Evolutionary conservation across 345 rosid species (phyloP), one percentile per base, ranked within the genome.

Genomic region (Euclidium syriacum): DNA sequence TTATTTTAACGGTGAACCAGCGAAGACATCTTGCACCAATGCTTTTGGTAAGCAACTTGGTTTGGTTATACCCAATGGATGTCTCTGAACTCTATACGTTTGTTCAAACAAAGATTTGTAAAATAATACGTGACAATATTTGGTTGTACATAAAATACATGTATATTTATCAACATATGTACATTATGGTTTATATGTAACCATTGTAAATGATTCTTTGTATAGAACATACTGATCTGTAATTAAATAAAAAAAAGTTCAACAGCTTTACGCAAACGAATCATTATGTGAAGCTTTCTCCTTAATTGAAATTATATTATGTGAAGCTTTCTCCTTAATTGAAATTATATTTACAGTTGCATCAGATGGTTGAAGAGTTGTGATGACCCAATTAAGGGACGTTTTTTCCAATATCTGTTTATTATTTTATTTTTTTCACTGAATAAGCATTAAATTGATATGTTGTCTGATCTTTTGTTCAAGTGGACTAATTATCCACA

Each of bases 11-110:
- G 69, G 51, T 39, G 35, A 16, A 46, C 10, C 44, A 46, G 74
- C 74, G 6, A 29, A 11, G 22, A 54, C 69, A 54, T 62, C 44
- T 15, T 70, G 74, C 39, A 62, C 11, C 16, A 70, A 70, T 54
- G 74, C 10, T 29, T 46, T 57, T 23, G 69, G 69, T 22, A 52
- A 47, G 57, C 36, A 70, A 39, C 64, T 62, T 62, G 74, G 74
- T 16, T 70, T 47, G 38, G 74, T 70, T 38, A 9, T 25, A 54
- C 74, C 74, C 26, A 36, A 15, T 30, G 74, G 74, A 26, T 70
- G 69, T 49, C 43, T 70, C 34, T 70, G 24, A 47, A 5, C 22
- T 52, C 47, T 32, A 40, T 17, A 17, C 10, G 19, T 43, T 33
- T 34, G 10, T 25, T 49, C 14, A 23, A 14, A 64, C 17, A 38